These are phyloP conservation scores for Manihot esculenta DNA, from an alignment of 441 rosid genomes.

Conservation along the genomic window DNA sequence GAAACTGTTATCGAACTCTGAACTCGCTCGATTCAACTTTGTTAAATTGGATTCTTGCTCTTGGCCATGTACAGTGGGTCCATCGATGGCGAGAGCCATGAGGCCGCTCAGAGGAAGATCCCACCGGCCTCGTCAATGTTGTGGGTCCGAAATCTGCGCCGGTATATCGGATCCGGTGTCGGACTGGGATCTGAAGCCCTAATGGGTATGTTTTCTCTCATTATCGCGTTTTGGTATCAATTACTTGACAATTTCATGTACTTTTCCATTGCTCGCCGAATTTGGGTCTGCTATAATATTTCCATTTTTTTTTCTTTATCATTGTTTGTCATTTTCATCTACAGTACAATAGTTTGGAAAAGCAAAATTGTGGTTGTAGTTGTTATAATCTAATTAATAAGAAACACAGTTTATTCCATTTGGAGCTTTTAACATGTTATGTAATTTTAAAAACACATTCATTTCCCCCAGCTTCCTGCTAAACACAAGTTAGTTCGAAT, in stretches of 20 bases:
- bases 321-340: not conserved
- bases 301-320: too few relatives aligned
- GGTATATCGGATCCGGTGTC: constrained; percentile 89
- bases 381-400: not conserved
- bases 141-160: constrained; percentile 92
- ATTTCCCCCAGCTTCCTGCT: too few relatives aligned
- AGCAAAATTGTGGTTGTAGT: not conserved
- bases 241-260: not conserved
- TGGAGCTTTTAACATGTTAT: not conserved
- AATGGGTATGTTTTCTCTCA: constrained; percentile 60
- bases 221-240: not conserved
- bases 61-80: constrained; percentile 81
- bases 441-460: not conserved
- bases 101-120: constrained; percentile 79
- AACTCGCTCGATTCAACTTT: constrained; percentile 19
- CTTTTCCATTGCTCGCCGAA: not conserved
- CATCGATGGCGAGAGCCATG: constrained; percentile 93
- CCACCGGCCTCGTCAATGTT: constrained; percentile 93
- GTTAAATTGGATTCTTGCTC: not conserved
- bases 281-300: not conserved
- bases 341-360: not conserved
- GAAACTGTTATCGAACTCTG: constrained; percentile 8
- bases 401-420: not conserved
- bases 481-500: not conserved
- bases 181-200: constrained; percentile 98